Evolutionary conservation across 441 rosid species (phyloP), one percentile per base, ranked within the genome.

Genomic region (Hura crepitans): DNA sequence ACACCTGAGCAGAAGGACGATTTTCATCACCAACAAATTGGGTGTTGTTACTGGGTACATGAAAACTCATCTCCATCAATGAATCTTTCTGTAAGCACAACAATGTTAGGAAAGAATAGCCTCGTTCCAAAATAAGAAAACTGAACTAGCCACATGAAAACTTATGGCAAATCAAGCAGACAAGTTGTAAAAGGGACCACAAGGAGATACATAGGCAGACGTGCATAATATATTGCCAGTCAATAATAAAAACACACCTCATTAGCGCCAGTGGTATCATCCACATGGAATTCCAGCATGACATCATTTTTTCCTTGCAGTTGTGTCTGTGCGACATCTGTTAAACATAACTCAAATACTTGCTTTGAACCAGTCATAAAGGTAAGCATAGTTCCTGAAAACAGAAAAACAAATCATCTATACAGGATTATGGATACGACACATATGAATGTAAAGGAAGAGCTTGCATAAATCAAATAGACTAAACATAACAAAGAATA

Each of bases 191-290:
- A 31, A n/a, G 6, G 51, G 2, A 12, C 39, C 25, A 17, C 62
- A 0, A 37, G 51, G 8, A 65, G 27, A 33, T 56, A 27, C 17
- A 27, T 56, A 33, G 18, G 33, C 33, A 12, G 15, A 55, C 2
- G 27, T 6, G 31, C 37, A 28, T 7, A n/a, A 65, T 17, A 53
- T 37, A 10, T 20, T 10, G 25, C 9, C 22, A 22, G 59, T 7
- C 10, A 42, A 42, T 11, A 1, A 30, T 33, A 59, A n/a, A 62
- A 10, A 78, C 80, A 43, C 4, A 93, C 98, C 96, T 92, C 99
- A 74, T 90, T 95, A 61, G 96, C 97, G 74, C 99, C 97, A 71
- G 97, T 85, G 7, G 96, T 92, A 74, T 95, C 99, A 88, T 95
- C 97, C 49, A 90, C 94, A 77, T 95, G 99, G 79, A 95, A 95